Conservation (phyloP, 192 early-diverging fungal genomes). For the Coemansia aciculifera region DNA sequence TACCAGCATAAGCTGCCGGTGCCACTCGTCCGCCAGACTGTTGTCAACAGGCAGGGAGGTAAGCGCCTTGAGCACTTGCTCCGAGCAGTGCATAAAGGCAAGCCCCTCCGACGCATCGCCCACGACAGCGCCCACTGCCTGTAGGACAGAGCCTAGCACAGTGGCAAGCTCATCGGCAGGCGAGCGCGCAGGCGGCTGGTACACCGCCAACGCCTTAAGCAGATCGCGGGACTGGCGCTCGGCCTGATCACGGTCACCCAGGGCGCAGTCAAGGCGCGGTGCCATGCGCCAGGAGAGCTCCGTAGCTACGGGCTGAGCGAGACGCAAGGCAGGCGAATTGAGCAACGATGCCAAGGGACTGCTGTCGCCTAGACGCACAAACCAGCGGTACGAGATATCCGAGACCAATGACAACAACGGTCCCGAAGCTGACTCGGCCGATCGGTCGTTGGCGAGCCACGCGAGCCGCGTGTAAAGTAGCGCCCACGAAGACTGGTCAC, state of each 20-base stretch:
- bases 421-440: background rate
- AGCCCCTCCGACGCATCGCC: background rate
- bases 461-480: constrained; percentile 28
- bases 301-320: constrained; percentile 33
- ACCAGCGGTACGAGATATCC: constrained; percentile 31
- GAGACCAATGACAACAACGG: constrained; percentile 25
- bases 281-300: constrained; percentile 35
- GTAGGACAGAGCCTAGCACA: constrained; percentile 3
- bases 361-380: constrained; percentile 4
- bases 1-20: constrained; percentile 9
- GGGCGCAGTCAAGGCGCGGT: constrained; percentile 14
- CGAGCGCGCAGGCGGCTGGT: background rate
- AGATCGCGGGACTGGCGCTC: constrained; percentile 15
- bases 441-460: constrained; percentile 33
- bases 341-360: background rate
- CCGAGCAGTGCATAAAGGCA: background rate
- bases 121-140: background rate
- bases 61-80: constrained; percentile 1
- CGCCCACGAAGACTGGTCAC: constrained; percentile 26
- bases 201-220: constrained; percentile 17
- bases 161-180: background rate
- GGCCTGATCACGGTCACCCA: constrained; percentile 7
- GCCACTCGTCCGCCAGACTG: constrained; percentile 8
- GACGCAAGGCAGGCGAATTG: constrained; percentile 7
- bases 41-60: background rate